Conservation (phyloP, 345 rosid genomes). For the Salix koriyanagi region DNA sequence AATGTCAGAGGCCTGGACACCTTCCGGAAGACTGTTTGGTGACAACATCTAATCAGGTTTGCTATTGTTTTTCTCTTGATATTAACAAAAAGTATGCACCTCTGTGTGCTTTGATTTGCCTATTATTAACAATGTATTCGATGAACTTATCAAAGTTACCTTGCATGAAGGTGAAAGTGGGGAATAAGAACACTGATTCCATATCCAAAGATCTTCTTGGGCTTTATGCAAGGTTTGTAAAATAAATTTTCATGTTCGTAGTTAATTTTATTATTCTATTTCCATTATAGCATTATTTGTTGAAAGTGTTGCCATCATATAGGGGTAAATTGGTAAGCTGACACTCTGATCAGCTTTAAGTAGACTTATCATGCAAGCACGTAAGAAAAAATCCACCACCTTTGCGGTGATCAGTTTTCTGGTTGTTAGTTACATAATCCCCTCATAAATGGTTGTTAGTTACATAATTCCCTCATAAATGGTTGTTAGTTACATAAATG, state of each 20-base stretch:
- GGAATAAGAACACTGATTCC: conserved; percentile 27
- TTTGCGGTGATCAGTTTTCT: no score
- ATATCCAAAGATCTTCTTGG: conserved; percentile 52
- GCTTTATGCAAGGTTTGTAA: conserved; percentile 54
- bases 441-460: no score
- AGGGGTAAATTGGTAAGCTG: no score
- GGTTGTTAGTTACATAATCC: no score
- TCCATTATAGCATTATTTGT: no score
- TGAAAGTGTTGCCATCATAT: no score
- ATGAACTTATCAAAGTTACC: conserved; percentile 1
- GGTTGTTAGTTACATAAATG: no score
- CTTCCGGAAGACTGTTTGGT: conserved; percentile 65
- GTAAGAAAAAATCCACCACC: no score
- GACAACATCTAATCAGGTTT: conserved; percentile 35
- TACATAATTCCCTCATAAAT: no score
- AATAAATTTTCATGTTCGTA: not conserved
- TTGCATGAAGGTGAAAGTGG: conserved; percentile 29
- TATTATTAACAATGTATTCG: not conserved
- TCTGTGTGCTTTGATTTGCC: not conserved
- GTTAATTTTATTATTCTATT: no score
- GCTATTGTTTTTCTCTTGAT: conserved; percentile 2
- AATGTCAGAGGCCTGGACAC: conserved; percentile 70
- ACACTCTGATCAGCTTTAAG: no score
- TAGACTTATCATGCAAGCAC: no score
- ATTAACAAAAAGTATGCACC: not conserved